These are phyloP conservation scores for Russula emetica DNA, from an alignment of 768 basidiomycete species.

Conservation along the genomic window DNA sequence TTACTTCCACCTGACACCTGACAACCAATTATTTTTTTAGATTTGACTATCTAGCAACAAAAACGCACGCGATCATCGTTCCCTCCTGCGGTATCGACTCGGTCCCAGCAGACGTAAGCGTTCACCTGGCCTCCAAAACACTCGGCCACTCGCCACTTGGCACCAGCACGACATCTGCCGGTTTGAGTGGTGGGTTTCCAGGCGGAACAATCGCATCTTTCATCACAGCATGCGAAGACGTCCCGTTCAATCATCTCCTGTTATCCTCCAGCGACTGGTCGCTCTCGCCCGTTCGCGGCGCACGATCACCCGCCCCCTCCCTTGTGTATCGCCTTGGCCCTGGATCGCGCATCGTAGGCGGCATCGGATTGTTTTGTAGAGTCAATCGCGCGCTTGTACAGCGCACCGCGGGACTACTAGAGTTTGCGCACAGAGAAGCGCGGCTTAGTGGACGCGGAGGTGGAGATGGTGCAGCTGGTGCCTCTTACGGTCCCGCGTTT, in stretches of 20 bases:
- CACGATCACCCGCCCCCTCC: constrained; percentile 32
- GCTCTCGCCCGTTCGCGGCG: constrained; percentile 41
- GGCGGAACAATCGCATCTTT: constrained; percentile 57
- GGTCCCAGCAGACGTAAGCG: constrained; percentile 65
- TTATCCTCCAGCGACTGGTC: constrained; percentile 38
- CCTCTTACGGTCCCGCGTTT: constrained; percentile 66
- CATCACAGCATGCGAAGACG: constrained; percentile 33
- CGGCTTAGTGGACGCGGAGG: not conserved
- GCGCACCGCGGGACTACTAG: constrained; percentile 52
- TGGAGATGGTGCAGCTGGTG: too few species aligned
- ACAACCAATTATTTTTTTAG: constrained; percentile 35
- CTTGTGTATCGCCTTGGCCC: constrained; percentile 37
- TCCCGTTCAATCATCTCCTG: constrained; percentile 33
- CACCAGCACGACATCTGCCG: constrained; percentile 53
- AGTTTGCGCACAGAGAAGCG: constrained; percentile 31
- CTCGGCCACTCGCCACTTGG: constrained; percentile 52
- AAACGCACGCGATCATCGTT: constrained; percentile 69
- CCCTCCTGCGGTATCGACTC: constrained; percentile 78
- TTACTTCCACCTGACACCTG: not conserved
- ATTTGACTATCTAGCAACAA: constrained; percentile 66
- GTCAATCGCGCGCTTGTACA: constrained; percentile 50
- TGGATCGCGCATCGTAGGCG: constrained; percentile 35
- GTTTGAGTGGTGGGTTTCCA: constrained; percentile 47
- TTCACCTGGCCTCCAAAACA: constrained; percentile 64
- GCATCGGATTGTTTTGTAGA: constrained; percentile 39